phyloP scores from a whole-genome alignment of 202 grass and related monocot genomes.

The Schoenoplectus tabernaemontani region DNA sequence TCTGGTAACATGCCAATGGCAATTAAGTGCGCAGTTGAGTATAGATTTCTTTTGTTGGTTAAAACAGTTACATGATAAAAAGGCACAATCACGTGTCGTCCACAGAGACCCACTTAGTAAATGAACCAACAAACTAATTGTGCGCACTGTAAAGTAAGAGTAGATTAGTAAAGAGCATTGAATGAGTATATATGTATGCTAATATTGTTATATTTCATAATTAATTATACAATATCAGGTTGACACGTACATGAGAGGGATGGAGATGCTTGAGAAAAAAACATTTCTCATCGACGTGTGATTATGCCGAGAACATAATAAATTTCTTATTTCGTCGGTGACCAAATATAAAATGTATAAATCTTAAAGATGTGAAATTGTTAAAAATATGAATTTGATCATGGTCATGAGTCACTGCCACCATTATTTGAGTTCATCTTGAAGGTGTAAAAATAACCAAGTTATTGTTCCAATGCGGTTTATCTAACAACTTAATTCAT shows the following conservation, averaged over 20 bases:
- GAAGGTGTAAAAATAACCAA: neutral
- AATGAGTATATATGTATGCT: conserved; percentile 17
- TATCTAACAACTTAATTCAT: too few relatives aligned
- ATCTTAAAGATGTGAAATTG: neutral
- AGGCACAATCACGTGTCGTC: conserved; percentile 6
- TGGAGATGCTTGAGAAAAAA: neutral
- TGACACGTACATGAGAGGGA: neutral
- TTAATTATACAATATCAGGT: neutral
- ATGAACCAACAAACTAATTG: conserved; percentile 21
- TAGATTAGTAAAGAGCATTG: conserved; percentile 12
- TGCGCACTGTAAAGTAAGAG: conserved; percentile 11
- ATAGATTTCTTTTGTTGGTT: neutral
- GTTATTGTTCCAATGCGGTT: neutral
- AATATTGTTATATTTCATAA: conserved; percentile 7
- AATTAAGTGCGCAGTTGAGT: neutral
- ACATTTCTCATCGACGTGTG: neutral
- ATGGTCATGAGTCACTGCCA: neutral
- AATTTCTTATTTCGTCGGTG: neutral
- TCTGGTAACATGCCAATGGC: conserved; percentile 40
- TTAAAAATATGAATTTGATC: neutral
- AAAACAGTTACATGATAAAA: neutral
- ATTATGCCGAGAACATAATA: neutral
- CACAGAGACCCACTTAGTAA: conserved; percentile 8
- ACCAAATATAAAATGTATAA: neutral
- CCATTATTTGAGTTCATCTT: neutral